Conservation (phyloP, 2,329 filamentous ascomycete genomes). For the Cephalotrichum gorgonifer region DNA sequence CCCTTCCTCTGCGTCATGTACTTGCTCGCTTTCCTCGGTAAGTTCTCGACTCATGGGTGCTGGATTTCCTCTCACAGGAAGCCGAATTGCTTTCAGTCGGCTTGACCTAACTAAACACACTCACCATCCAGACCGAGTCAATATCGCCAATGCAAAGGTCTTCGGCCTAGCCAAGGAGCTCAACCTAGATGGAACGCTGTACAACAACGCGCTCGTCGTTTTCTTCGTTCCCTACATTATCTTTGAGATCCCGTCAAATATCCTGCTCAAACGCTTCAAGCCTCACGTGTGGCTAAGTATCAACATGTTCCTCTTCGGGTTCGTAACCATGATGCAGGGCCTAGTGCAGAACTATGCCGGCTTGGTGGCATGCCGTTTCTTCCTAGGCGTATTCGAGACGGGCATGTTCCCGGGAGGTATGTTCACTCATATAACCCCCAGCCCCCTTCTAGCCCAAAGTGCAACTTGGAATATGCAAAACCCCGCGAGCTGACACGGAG, state of each 20-base stretch:
- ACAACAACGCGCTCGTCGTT: slow-evolving; percentile 68
- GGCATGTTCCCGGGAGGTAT: slow-evolving; percentile 53
- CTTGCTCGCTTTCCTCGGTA: slow-evolving; percentile 55
- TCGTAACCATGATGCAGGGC: slow-evolving; percentile 67
- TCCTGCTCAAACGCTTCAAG: slow-evolving; percentile 22
- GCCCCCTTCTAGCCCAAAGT: too few relatives aligned
- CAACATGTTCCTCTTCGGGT: slow-evolving; percentile 79
- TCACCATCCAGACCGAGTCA: slow-evolving; percentile 47
- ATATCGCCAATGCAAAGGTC: slow-evolving; percentile 67
- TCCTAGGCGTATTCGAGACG: slow-evolving; percentile 67
- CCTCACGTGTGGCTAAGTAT: slow-evolving; percentile 63
- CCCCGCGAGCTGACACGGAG: slow-evolving; percentile 29
- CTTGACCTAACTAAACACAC: not conserved
- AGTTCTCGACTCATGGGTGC: slow-evolving; percentile 10
- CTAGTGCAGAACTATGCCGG: slow-evolving; percentile 69
- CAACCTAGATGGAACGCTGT: slow-evolving; percentile 45
- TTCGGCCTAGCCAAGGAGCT: slow-evolving; percentile 57
- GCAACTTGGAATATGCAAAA: not conserved
- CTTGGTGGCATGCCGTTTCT: slow-evolving; percentile 71
- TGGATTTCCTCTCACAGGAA: not conserved
- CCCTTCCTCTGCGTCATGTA: slow-evolving; percentile 67
- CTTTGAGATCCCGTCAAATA: slow-evolving; percentile 51
- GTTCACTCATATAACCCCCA: too few relatives aligned
- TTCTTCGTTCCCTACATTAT: slow-evolving; percentile 74
- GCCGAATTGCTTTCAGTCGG: not conserved